Conservation (phyloP, 441 rosid genomes). For the Gossypium aridum region DNA sequence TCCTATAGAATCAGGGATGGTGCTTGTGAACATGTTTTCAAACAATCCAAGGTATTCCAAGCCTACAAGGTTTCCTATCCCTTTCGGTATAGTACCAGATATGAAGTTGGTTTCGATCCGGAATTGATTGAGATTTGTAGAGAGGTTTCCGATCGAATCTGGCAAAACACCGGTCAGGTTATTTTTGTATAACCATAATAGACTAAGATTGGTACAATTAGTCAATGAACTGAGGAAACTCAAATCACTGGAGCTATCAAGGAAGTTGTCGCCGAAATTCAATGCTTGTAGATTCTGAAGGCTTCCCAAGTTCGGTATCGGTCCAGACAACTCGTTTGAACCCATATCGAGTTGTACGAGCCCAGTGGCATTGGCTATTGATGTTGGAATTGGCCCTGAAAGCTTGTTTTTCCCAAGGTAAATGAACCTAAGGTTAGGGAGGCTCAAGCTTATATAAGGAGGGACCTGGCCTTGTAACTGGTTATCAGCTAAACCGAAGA, state of each 20-base stretch:
- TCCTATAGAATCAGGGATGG: neutral
- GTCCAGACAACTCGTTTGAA: neutral
- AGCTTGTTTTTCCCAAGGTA: neutral
- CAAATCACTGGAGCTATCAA: neutral
- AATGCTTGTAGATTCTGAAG: neutral
- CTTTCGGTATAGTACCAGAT: neutral
- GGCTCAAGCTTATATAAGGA: neutral
- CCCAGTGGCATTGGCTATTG: conserved; percentile 1
- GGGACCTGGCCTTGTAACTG: neutral
- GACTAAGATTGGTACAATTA: neutral
- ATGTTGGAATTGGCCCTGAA: neutral
- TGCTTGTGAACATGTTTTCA: neutral
- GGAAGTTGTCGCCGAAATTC: neutral
- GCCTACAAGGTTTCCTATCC: neutral
- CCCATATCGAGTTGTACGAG: neutral
- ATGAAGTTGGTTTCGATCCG: neutral
- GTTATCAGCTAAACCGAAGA: neutral
- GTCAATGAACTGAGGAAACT: conserved; percentile 2
- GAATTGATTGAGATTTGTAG: neutral
- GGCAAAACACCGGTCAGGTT: neutral
- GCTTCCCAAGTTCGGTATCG: neutral
- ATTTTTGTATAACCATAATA: neutral
- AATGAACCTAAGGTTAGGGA: neutral
- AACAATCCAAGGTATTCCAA: neutral
- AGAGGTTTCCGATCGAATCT: neutral